phyloP scores from a whole-genome alignment of 106 monocot genomes.

The Platanthera guangdongensis region DNA sequence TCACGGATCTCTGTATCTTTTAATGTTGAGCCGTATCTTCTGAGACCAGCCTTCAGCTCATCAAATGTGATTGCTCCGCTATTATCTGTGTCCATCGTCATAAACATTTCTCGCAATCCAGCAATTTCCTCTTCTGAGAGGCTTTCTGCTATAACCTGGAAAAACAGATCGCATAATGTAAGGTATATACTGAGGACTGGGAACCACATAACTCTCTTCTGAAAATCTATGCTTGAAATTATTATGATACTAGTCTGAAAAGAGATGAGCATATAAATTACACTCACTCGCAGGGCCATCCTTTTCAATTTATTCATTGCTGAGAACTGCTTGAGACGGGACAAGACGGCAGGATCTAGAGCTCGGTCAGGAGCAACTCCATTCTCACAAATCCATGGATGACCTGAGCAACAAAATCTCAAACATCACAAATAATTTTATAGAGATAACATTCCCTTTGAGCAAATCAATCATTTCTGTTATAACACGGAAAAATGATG shows the following conservation, averaged over 20 bases:
- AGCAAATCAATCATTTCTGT: not conserved
- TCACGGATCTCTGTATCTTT: slow-evolving; percentile 54
- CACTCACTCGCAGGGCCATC: slow-evolving; percentile 20
- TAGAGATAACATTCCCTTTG: not conserved
- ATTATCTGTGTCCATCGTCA: slow-evolving; percentile 62
- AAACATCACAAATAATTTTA: not conserved
- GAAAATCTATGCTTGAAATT: not conserved
- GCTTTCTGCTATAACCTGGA: slow-evolving; percentile 58
- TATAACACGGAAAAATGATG: not conserved
- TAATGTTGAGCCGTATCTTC: slow-evolving; percentile 48
- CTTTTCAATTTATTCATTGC: slow-evolving; percentile 38
- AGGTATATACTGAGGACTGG: too few relatives aligned
- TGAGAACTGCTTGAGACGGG: slow-evolving; percentile 33
- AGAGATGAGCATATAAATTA: not conserved
- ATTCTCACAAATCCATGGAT: slow-evolving; percentile 35
- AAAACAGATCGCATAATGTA: not conserved
- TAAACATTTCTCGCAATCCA: slow-evolving; percentile 74
- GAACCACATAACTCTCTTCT: not conserved
- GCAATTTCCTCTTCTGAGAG: slow-evolving; percentile 68
- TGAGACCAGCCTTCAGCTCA: slow-evolving; percentile 61
- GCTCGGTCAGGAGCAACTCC: slow-evolving; percentile 33
- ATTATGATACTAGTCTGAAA: not conserved
- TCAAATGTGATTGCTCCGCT: slow-evolving; percentile 72
- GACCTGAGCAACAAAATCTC: slow-evolving; percentile 3
- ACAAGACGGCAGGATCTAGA: slow-evolving; percentile 27